phyloP scores from a whole-genome alignment of 2,329 filamentous ascomycete species.

The Sporothrix humicola region DNA sequence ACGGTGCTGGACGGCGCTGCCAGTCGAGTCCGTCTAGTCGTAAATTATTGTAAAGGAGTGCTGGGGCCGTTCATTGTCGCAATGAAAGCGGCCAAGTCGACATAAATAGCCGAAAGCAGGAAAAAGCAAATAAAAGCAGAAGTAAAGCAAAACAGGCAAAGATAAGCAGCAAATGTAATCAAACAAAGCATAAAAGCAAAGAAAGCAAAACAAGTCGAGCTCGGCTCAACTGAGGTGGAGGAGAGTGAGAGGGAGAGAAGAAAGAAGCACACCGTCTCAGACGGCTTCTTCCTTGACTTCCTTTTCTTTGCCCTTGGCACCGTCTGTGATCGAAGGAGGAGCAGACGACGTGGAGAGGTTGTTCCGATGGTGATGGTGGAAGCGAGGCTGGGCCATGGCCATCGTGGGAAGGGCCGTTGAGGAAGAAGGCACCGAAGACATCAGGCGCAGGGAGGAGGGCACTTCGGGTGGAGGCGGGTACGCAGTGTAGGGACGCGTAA shows the following conservation, averaged over 20 bases:
- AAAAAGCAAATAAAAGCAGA: constrained; percentile 33
- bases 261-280: constrained; percentile 4
- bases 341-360: constrained; percentile 46
- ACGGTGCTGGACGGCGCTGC: constrained; percentile 41
- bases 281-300: constrained; percentile 38
- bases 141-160: neutral
- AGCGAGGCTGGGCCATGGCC: constrained; percentile 46
- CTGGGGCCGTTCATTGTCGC: constrained; percentile 37
- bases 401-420: constrained; percentile 51
- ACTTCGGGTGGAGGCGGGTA: constrained; percentile 54
- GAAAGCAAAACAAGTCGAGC: constrained; percentile 27
- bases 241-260: neutral
- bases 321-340: constrained; percentile 44
- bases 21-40: constrained; percentile 32
- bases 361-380: constrained; percentile 49
- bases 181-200: neutral
- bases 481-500: constrained; percentile 38
- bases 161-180: neutral
- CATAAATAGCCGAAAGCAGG: constrained; percentile 34
- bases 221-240: constrained; percentile 8
- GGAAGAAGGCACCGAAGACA: constrained; percentile 42
- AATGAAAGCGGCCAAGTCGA: constrained; percentile 39
- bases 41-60: constrained; percentile 33
- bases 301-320: constrained; percentile 46
- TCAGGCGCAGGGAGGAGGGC: constrained; percentile 44